Evolutionary conservation across 1,139 yeast species (phyloP).

Genomic region (Yamadazyma songkhlaensis): DNA sequence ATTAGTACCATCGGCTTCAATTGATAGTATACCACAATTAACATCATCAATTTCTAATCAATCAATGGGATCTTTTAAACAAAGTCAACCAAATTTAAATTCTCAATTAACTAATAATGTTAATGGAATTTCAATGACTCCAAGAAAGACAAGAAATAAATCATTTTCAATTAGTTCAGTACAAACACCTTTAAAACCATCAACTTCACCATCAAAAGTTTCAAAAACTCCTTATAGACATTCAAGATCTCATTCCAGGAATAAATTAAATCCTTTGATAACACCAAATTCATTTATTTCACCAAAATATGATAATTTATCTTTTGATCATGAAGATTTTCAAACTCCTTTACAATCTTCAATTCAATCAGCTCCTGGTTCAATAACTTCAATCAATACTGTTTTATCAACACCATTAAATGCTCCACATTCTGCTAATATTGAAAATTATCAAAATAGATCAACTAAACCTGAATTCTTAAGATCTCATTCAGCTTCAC

Average conservation of each 20-base stretch:
- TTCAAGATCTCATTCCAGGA: slow-evolving; percentile 16
- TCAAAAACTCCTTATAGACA: slow-evolving; percentile 17
- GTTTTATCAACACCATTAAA: slow-evolving; percentile 4
- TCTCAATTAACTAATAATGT: too few relatives aligned
- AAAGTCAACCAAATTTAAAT: not conserved
- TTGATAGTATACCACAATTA: slow-evolving; percentile 35
- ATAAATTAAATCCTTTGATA: slow-evolving; percentile 41
- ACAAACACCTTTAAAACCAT: slow-evolving; percentile 23
- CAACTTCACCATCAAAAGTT: slow-evolving; percentile 12
- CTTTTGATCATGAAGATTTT: slow-evolving; percentile 26
- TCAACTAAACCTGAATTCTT: not conserved
- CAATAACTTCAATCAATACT: slow-evolving; percentile 2
- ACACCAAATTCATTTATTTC: slow-evolving; percentile 39
- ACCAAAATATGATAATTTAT: slow-evolving; percentile 32
- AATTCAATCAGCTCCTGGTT: slow-evolving; percentile 1
- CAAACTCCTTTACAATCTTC: slow-evolving; percentile 29
- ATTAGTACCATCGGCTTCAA: slow-evolving; percentile 23
- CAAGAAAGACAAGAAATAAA: slow-evolving; percentile 14
- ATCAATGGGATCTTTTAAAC: slow-evolving; percentile 31
- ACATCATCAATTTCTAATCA: slow-evolving; percentile 41
- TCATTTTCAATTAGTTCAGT: slow-evolving; percentile 14
- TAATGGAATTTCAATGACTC: slow-evolving; percentile 9
- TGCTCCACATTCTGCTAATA: slow-evolving; percentile 1
- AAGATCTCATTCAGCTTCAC: not conserved
- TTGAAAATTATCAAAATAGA: not conserved